Conservation (phyloP, 2,329 filamentous ascomycete species). For the Volutella citrinella region DNA sequence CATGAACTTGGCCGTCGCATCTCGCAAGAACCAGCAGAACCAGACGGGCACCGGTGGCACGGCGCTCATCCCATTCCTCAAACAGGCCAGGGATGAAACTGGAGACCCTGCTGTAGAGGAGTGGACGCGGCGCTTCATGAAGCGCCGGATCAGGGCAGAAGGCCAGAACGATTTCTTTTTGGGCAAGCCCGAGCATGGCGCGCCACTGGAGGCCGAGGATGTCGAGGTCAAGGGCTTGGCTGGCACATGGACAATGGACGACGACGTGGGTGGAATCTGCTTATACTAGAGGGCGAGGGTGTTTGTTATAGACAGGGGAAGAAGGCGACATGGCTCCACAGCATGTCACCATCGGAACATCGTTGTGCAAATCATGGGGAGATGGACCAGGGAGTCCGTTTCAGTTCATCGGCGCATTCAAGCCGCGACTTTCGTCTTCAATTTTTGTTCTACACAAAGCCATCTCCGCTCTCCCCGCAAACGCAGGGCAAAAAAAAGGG, state of each 20-base stretch:
- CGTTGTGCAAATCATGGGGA: too few species aligned
- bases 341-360: too few species aligned
- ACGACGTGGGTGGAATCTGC: conserved; percentile 66
- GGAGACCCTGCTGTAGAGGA: conserved; percentile 79
- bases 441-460: too few species aligned
- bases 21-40: conserved; percentile 50
- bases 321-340: too few species aligned
- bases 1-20: conserved; percentile 63
- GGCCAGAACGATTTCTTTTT: conserved; percentile 57
- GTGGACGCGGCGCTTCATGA: conserved; percentile 60
- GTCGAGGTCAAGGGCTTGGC: conserved; percentile 66
- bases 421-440: too few species aligned
- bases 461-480: too few species aligned
- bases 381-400: too few species aligned
- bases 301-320: background rate
- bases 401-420: too few species aligned
- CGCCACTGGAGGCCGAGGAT: conserved; percentile 39
- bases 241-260: conserved; percentile 85
- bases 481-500: too few species aligned
- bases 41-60: conserved; percentile 91
- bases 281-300: conserved; percentile 39
- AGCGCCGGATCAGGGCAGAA: conserved; percentile 45
- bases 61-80: conserved; percentile 89
- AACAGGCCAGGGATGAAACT: conserved; percentile 95
- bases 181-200: conserved; percentile 47